Evolutionary conservation across 2,329 filamentous ascomycete species (phyloP), one percentile per base, ranked within the genome.

Genomic region (Akanthomyces dipterigenus): DNA sequence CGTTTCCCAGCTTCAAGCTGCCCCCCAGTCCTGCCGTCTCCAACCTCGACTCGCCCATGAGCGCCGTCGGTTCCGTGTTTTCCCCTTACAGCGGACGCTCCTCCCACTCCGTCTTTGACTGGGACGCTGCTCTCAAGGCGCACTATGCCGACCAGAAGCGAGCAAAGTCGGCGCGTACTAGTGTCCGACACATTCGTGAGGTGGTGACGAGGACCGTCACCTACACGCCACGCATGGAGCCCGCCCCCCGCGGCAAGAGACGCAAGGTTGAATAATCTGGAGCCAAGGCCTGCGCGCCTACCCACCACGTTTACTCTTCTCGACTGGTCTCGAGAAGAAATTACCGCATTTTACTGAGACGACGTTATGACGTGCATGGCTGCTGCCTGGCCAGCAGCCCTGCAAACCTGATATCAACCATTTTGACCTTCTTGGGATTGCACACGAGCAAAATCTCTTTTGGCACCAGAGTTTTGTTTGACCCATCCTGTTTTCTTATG

Each of bases 121-220:
- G 89, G 90, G 88, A 89, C 63, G 76, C 86, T 6, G 88, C 88
- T 8, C 81, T 87, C 68, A 90, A 88, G 75, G 81, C 82, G 50
- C 81, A 84, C 56, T 87, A 85, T 67, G 81, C 84, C 63, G 88
- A 88, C 59, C 74, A 78, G 70, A 79, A 78, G 71, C 78, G 80
- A 67, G 82, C 80, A 65, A 83, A 84, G 71, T 71, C 81, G 18
- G 78, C 83, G 45, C 82, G 81, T 66, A 86, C 86, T 36, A 87
- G 81, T 67, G 80, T 87, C 61, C 84, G 87, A 63, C 82, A 88
- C 70, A 91, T 97, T 62, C 82, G 91, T 60, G 92, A 97, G 73
- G 91, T 97, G 5, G 90, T 97, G 58, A 97, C 93, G n/a, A 84
- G 92, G 67, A 97, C 92, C 18, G 90, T 96, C 63, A 96, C 91